Percentiles rank a stretch among this genome's conserved stretches.
Conservation (phyloP, 108 stramenopile genomes). For the Conticribra weissflogii region DNA sequence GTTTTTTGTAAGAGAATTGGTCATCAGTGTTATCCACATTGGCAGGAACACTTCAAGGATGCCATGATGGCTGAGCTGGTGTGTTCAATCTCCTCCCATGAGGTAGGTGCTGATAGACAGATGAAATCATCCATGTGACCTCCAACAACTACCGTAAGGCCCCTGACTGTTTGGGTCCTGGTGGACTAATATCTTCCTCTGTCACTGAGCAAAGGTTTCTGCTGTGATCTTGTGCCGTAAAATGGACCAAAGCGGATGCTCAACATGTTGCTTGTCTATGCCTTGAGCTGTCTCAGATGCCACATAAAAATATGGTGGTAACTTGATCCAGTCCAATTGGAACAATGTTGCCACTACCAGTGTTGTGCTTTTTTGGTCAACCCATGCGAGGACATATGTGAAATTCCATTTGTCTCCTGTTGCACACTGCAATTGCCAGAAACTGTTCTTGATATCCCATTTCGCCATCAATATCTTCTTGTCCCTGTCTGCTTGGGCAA, state of each 20-base stretch:
- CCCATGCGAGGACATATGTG: conserved; percentile 3
- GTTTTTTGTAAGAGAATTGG: conserved; percentile 52
- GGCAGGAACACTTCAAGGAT: conserved; percentile 31
- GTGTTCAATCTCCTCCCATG: conserved; percentile 4
- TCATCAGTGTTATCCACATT: conserved; percentile 11
- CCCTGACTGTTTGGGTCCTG: background rate
- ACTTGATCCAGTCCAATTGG: background rate
- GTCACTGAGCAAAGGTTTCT: background rate
- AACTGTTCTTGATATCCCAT: conserved; percentile 27
- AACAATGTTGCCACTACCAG: background rate
- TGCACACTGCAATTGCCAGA: conserved; percentile 13
- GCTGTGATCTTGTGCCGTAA: background rate
- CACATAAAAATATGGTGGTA: conserved; percentile 2
- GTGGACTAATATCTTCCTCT: background rate
- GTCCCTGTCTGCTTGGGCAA: conserved; percentile 3
- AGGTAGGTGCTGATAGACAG: background rate
- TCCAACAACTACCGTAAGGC: background rate
- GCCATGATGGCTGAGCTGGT: background rate
- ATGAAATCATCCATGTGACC: conserved; percentile 1
- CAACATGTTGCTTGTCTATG: background rate
- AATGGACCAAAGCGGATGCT: background rate
- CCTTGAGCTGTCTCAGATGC: conserved; percentile 1
- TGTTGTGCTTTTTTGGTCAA: too few relatives aligned
- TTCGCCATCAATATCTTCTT: conserved; percentile 25
- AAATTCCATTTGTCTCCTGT: conserved; percentile 32